Conservation (phyloP, 2,329 filamentous ascomycete species). For the Monilinia vaccinii-corymbosi region DNA sequence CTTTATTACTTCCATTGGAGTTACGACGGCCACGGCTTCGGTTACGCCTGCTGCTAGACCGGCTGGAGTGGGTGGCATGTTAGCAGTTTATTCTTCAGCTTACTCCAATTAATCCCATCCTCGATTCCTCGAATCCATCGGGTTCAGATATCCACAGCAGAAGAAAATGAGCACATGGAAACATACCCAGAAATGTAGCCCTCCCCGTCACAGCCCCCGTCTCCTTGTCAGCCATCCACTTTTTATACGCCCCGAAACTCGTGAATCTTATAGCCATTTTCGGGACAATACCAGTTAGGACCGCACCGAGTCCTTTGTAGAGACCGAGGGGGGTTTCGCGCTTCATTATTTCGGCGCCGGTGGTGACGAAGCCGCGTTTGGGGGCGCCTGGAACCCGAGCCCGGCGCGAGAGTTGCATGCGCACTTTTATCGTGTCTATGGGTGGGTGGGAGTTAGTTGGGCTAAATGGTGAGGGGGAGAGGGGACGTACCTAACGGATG, state of each 20-base stretch:
- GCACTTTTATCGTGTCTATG: conserved; percentile 91
- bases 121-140: background rate
- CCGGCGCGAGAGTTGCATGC: conserved; percentile 93
- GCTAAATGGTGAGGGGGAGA: background rate
- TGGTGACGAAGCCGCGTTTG: conserved; percentile 78
- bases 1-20: conserved; percentile 98
- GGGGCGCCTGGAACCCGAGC: conserved; percentile 72
- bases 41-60: conserved; percentile 90
- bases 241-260: conserved; percentile 93
- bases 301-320: conserved; percentile 97
- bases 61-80: conserved; percentile 38
- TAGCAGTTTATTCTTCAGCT: background rate
- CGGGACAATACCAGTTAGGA: conserved; percentile 90
- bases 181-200: conserved; percentile 61
- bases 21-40: conserved; percentile 92
- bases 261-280: conserved; percentile 99
- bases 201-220: conserved; percentile 60
- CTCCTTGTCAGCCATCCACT: conserved; percentile 59
- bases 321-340: conserved; percentile 86
- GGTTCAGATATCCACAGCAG: conserved; percentile 31
- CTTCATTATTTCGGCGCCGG: conserved; percentile 76
- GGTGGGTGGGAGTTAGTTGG: background rate
- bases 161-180: background rate
- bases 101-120: background rate
- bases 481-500: conserved; percentile 70